These are phyloP conservation scores for Mytilinidion resinicola DNA, from an alignment of 495 filamentous ascomycete genomes.

Conservation along the genomic window DNA sequence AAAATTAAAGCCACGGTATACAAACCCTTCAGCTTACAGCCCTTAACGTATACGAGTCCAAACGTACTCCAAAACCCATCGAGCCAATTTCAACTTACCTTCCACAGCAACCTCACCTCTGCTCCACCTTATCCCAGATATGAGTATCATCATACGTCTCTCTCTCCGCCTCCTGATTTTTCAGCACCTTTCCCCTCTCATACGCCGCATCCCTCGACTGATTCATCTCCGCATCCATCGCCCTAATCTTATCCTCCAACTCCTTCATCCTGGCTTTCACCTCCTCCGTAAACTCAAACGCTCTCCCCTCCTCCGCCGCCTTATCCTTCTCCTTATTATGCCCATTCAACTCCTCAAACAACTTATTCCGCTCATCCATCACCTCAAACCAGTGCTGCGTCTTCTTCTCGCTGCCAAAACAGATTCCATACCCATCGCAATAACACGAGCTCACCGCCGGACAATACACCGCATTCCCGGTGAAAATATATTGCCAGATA, in stretches of 20 bases:
- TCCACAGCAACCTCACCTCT: conserved; percentile 1
- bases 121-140: conserved; percentile 24
- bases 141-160: conserved; percentile 20
- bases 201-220: conserved; percentile 15
- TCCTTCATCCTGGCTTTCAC: conserved; percentile 16
- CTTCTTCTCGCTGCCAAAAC: conserved; percentile 54
- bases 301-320: conserved; percentile 9
- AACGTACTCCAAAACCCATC: conserved; percentile 24
- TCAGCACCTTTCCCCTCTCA: conserved; percentile 17
- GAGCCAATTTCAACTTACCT: conserved; percentile 10
- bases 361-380: conserved; percentile 18
- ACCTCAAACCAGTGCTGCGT: conserved; percentile 40
- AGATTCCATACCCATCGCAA: conserved; percentile 65
- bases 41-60: conserved; percentile 12
- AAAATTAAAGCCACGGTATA: no score
- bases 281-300: conserved; percentile 3
- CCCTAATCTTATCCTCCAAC: conserved; percentile 16
- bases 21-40: no score
- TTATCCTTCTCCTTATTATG: conserved; percentile 14
- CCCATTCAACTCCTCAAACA: conserved; percentile 13
- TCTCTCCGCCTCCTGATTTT: conserved; percentile 16
- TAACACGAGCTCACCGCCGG: conserved; percentile 59
- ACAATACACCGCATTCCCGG: conserved; percentile 47
- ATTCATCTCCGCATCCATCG: conserved; percentile 15
- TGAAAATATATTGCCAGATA: conserved; percentile 61